These are phyloP conservation scores for Primulina tabacum DNA, from an alignment of 257 asterid genomes.

Conservation along the genomic window DNA sequence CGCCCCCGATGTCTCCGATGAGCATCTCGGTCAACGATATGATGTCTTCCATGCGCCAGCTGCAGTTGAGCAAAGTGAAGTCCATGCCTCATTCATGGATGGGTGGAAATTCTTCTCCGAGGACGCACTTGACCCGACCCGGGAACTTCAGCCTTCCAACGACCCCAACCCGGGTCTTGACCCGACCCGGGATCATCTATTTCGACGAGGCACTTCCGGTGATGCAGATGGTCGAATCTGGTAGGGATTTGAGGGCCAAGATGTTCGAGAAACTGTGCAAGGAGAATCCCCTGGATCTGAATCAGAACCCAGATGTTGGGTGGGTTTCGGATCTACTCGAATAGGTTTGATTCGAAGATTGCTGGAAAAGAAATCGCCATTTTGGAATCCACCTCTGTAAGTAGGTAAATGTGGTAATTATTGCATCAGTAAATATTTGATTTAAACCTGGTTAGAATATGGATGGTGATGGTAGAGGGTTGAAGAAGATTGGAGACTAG, in stretches of 20 bases:
- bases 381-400: too few species aligned
- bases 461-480: neutral
- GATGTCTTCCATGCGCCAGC: conserved; percentile 40
- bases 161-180: conserved; percentile 35
- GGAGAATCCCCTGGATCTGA: conserved; percentile 39
- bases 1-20: conserved; percentile 57
- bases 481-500: too few species aligned
- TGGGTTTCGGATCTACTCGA: conserved; percentile 22
- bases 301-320: neutral
- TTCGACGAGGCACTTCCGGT: conserved; percentile 37
- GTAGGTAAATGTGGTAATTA: too few species aligned
- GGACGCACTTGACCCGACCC: conserved; percentile 28
- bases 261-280: conserved; percentile 46
- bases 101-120: conserved; percentile 28
- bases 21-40: conserved; percentile 32
- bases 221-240: conserved; percentile 54
- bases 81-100: conserved; percentile 35
- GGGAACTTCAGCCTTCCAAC: conserved; percentile 44
- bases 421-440: neutral
- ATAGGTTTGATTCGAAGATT: conserved; percentile 6
- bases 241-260: conserved; percentile 47
- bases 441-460: neutral
- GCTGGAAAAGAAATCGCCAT: too few species aligned
- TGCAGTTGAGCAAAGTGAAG: conserved; percentile 42
- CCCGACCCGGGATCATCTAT: conserved; percentile 28